Evolutionary conservation across 345 rosid genomes (phyloP).

Genomic region (Euphorbia lathyris): DNA sequence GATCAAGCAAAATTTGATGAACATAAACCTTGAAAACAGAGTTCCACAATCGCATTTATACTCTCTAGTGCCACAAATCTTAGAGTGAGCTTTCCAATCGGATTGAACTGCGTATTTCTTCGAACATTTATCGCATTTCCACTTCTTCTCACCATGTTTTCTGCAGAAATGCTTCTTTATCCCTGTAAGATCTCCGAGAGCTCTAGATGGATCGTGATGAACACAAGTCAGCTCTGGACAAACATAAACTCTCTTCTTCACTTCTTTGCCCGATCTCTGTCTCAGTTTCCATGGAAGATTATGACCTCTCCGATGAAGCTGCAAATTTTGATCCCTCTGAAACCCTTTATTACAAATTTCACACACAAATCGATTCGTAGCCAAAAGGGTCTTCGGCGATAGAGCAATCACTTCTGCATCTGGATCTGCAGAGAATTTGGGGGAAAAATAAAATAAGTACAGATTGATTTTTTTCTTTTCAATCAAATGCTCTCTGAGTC

Average conservation of each 20-base stretch:
- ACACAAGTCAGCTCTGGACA: conserved; percentile 82
- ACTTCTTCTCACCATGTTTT: conserved; percentile 94
- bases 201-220: conserved; percentile 87
- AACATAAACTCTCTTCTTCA: conserved; percentile 85
- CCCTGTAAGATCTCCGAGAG: conserved; percentile 93
- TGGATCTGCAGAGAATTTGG: conserved; percentile 54
- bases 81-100: conserved; percentile 97
- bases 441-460: not conserved
- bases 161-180: conserved; percentile 97
- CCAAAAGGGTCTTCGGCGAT: conserved; percentile 81
- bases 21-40: conserved; percentile 69
- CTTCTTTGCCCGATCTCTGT: conserved; percentile 87
- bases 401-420: conserved; percentile 93
- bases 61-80: conserved; percentile 91
- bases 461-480: not conserved
- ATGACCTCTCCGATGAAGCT: conserved; percentile 93
- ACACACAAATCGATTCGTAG: conserved; percentile 87
- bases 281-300: conserved; percentile 90
- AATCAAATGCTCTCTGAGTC: too few relatives aligned
- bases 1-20: not conserved
- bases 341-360: conserved; percentile 98
- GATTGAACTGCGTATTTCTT: conserved; percentile 96
- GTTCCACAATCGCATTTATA: conserved; percentile 93
- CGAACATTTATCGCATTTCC: conserved; percentile 93
- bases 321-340: conserved; percentile 94